phyloP scores from a whole-genome alignment of 2,329 filamentous ascomycete species.

The Phoma sp. region DNA sequence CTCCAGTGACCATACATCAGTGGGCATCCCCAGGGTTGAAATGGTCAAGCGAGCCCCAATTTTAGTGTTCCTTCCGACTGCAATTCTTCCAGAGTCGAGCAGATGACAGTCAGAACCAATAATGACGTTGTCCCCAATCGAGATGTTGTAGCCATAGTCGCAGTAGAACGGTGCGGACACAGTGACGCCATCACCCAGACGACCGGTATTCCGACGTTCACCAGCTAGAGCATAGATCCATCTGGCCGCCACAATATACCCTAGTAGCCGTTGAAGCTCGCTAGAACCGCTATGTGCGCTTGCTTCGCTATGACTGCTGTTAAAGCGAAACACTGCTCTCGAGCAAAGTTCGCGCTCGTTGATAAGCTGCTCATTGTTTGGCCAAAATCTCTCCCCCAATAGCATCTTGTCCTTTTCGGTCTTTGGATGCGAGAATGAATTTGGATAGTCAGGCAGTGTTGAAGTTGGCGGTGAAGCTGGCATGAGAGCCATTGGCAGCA shows the following conservation, averaged over 20 bases:
- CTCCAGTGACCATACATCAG: slow-evolving; percentile 75
- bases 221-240: slow-evolving; percentile 40
- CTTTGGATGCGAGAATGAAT: slow-evolving; percentile 43
- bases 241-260: slow-evolving; percentile 72
- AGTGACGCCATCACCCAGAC: slow-evolving; percentile 74
- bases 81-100: slow-evolving; percentile 83
- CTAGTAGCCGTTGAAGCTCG: slow-evolving; percentile 74
- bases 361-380: slow-evolving; percentile 79
- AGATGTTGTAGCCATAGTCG: slow-evolving; percentile 95
- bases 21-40: slow-evolving; percentile 75
- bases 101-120: slow-evolving; percentile 86
- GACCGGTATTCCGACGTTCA: slow-evolving; percentile 52
- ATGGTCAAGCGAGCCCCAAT: slow-evolving; percentile 85
- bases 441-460: slow-evolving; percentile 31
- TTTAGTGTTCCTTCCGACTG: slow-evolving; percentile 76
- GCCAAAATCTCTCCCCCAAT: slow-evolving; percentile 75
- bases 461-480: slow-evolving; percentile 24
- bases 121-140: slow-evolving; percentile 82
- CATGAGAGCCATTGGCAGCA: slow-evolving; percentile 25
- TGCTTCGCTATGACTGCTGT: slow-evolving; percentile 80
- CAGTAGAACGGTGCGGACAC: slow-evolving; percentile 91
- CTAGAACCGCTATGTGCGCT: slow-evolving; percentile 70
- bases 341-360: slow-evolving; percentile 86
- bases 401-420: slow-evolving; percentile 93
- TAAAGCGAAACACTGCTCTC: slow-evolving; percentile 83